Conservation (phyloP, 257 asterid genomes). For the Nicotiana otophora region DNA sequence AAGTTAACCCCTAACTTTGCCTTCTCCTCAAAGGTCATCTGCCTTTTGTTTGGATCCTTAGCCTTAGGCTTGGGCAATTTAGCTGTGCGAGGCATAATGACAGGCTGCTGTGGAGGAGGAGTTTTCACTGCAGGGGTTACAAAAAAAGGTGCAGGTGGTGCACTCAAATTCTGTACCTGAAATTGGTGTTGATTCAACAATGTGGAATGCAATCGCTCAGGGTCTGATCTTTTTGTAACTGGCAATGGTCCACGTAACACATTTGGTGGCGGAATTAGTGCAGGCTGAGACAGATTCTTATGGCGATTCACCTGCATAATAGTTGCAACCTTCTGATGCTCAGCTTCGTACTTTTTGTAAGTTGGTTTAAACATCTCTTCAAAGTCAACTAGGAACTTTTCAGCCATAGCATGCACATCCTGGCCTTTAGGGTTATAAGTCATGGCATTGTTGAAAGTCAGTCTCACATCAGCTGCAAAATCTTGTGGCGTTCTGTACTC, state of each 20-base stretch:
- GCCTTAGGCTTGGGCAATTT: slow-evolving; percentile 12
- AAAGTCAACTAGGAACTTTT: slow-evolving; percentile 15
- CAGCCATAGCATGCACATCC: slow-evolving; percentile 15
- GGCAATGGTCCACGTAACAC: background rate
- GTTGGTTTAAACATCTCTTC: slow-evolving; percentile 17
- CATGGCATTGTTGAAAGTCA: slow-evolving; percentile 35
- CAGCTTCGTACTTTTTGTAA: slow-evolving; percentile 14
- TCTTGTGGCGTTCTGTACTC: slow-evolving; percentile 19
- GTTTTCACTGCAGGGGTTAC: background rate
- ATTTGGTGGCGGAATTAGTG: background rate
- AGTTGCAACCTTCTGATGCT: background rate
- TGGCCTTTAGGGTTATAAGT: slow-evolving; percentile 24
- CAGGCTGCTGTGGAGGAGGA: background rate
- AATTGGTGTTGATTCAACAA: slow-evolving; percentile 4
- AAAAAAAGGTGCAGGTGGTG: background rate
- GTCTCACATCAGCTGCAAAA: slow-evolving; percentile 34
- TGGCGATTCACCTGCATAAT: slow-evolving; percentile 4
- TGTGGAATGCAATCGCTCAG: background rate
- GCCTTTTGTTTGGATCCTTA: slow-evolving; percentile 13
- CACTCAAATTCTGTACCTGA: background rate
- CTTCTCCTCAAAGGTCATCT: slow-evolving; percentile 22
- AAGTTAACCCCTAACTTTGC: slow-evolving; percentile 7
- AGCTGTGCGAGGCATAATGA: background rate
- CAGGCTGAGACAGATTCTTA: background rate
- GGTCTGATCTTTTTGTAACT: background rate